Base-by-base conservation (phyloP, 2,329 filamentous ascomycete genomes). In the Talaromyces sp. region DNA sequence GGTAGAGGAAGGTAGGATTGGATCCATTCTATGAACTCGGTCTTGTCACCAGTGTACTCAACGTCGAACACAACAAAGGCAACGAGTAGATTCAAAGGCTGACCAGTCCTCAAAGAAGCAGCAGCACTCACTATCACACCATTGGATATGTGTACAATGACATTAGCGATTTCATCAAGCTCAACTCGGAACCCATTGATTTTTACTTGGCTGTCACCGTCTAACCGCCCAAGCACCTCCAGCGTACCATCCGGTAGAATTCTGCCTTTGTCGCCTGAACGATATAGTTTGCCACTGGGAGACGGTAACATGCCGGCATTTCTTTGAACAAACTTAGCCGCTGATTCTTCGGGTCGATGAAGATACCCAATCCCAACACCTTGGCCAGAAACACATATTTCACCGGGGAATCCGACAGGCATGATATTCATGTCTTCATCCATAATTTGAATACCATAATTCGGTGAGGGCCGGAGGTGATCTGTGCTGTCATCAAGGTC, bases 161-260 rank as follows among this genome's bases (percentile, higher is more conserved):
- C 64, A 59, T 78, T 35, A 5, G 50, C 78, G n/a, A 85, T 75
- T 7, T 85, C 84, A 3, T 72, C 68, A 0, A 86, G 70, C 14
- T 86, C 82, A 27, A 84, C 77, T 0, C 74, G 72, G 22, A 78
- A 71, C 8, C 74, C 74, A n/a, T 69, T 68, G 8, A 77, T 52
- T 59, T 76, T 75, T n/a, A 77, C 59, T 62, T 76, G 72, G 47
- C 74, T 71, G 6, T 72, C 74, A 3, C 67, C 69, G 22, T 37
- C 33, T 19, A 76, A 71, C 6, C 76, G 71, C 1, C 74, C 73
- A 1, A 67, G 39, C 39, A 72, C 67, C 2, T 70, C 31, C 3
- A 78, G 60, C 1, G 68, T 22, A 0, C 76, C 75, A 52, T 76
- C 72, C 0, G 37, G 11, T 0, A 31, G 54, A 3, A 76, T 67